These are phyloP conservation scores for Lactifluus rugatus DNA, from an alignment of 768 basidiomycete species.

Conservation along the genomic window DNA sequence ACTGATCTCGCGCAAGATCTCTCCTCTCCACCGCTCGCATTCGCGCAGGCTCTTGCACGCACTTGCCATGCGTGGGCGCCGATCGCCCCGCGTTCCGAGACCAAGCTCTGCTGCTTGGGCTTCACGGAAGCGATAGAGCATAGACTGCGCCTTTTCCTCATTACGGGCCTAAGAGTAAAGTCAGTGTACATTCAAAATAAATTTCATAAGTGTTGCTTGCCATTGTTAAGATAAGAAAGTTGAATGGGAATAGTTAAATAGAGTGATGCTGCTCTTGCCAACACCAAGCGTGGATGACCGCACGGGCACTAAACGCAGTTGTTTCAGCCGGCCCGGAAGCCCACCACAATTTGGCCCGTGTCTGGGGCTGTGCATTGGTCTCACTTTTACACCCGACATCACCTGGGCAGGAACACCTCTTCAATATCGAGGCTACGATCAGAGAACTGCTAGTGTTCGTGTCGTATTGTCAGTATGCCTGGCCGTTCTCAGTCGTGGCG, in stretches of 20 bases:
- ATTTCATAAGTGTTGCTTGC: background rate
- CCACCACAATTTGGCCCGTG: no score
- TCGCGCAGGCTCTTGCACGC: conserved; percentile 86
- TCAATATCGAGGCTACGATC: no score
- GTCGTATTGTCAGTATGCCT: no score
- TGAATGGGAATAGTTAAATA: background rate
- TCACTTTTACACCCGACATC: no score
- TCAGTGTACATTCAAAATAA: background rate
- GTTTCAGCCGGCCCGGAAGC: background rate
- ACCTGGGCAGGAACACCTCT: no score
- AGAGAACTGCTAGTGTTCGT: no score
- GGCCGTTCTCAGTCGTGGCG: no score
- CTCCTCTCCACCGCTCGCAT: conserved; percentile 93
- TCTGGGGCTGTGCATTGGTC: no score
- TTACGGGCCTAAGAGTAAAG: conserved; percentile 65
- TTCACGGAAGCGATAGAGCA: conserved; percentile 93
- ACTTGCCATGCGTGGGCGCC: conserved; percentile 87
- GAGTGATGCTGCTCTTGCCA: background rate
- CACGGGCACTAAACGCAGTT: no score
- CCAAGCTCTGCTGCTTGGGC: conserved; percentile 95
- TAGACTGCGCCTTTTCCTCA: conserved; percentile 96
- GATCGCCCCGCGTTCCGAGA: conserved; percentile 72
- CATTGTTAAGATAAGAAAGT: background rate
- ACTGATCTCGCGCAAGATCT: conserved; percentile 89
- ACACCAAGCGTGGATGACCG: background rate